phyloP scores from a whole-genome alignment of 805 yeast species.

The Lipomyces yamanashiensis region DNA sequence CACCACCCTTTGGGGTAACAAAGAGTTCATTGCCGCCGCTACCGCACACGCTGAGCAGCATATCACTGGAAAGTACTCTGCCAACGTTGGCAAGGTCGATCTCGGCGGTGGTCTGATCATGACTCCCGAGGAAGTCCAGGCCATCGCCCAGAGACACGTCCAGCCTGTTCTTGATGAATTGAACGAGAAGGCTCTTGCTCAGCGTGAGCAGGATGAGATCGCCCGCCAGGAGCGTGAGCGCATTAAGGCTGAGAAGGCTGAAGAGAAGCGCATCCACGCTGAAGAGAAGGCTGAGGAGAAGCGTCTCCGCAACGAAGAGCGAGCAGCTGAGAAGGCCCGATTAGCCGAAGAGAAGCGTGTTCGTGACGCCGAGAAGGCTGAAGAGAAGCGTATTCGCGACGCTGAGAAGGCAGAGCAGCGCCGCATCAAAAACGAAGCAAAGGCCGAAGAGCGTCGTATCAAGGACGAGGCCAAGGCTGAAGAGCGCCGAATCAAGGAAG shows the following conservation, averaged over 20 bases:
- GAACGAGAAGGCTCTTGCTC: constrained; percentile 67
- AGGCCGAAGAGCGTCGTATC: constrained; percentile 7
- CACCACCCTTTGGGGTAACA: constrained; percentile 51
- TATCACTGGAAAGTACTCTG: constrained; percentile 59
- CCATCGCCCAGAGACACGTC: constrained; percentile 78
- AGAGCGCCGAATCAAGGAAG: constrained; percentile 3
- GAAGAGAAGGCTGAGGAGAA: constrained; percentile 31
- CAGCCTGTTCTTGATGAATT: constrained; percentile 82
- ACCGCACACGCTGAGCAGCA: constrained; percentile 74
- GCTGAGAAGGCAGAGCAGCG: constrained; percentile 29
- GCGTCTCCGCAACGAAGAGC: constrained; percentile 19
- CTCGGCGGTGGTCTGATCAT: constrained; percentile 88
- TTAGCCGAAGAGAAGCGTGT: constrained; percentile 18
- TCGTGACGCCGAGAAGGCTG: constrained; percentile 30
- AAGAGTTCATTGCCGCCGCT: constrained; percentile 71
- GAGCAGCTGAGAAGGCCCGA: constrained; percentile 18
- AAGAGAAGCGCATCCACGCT: constrained; percentile 21
- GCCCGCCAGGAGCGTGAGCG: constrained; percentile 36
- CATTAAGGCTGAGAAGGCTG: constrained; percentile 32
- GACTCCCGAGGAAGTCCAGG: constrained; percentile 74
- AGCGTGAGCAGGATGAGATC: constrained; percentile 52
- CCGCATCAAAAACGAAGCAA: constrained; percentile 2
- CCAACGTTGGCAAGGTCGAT: constrained; percentile 61
- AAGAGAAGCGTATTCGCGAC: constrained; percentile 20
- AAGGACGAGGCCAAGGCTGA: constrained; percentile 18